phyloP scores from a whole-genome alignment of 768 basidiomycete species.

The Sporobolomyces phaffii region DNA sequence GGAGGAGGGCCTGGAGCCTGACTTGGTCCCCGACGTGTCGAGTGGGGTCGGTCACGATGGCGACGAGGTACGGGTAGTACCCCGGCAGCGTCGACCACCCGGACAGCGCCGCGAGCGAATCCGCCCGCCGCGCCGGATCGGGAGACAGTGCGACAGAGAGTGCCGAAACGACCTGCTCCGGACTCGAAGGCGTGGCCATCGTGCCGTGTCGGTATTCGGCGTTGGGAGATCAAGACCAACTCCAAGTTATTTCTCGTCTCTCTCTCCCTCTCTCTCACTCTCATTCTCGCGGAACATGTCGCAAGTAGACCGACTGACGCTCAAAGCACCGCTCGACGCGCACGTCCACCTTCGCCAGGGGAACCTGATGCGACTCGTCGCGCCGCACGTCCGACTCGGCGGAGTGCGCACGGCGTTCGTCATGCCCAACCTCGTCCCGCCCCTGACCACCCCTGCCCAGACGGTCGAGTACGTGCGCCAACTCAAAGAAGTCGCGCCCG shows the following conservation, averaged over 20 bases:
- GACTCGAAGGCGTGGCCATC: neutral
- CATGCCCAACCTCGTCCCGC: slow-evolving; percentile 70
- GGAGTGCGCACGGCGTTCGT: slow-evolving; percentile 91
- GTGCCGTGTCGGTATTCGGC: too few relatives aligned
- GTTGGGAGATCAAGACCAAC: neutral
- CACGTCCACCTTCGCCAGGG: slow-evolving; percentile 96
- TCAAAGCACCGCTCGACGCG: slow-evolving; percentile 69
- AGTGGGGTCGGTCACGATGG: slow-evolving; percentile 34
- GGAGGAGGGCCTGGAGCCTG: slow-evolving; percentile 75
- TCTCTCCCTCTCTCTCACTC: neutral
- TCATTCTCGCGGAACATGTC: too few relatives aligned
- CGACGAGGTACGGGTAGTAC: slow-evolving; percentile 30
- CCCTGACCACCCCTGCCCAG: slow-evolving; percentile 43
- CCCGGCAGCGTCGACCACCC: slow-evolving; percentile 28
- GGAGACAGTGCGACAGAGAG: slow-evolving; percentile 20
- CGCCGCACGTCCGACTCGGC: slow-evolving; percentile 80
- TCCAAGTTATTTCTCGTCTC: too few relatives aligned
- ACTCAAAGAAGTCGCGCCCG: slow-evolving; percentile 67
- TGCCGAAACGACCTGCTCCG: slow-evolving; percentile 1
- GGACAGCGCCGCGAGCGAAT: slow-evolving; percentile 21
- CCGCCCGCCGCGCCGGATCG: neutral
- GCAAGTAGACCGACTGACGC: slow-evolving; percentile 1
- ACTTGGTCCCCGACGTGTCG: slow-evolving; percentile 46
- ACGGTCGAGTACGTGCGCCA: slow-evolving; percentile 73
- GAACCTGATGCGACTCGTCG: slow-evolving; percentile 69